phyloP scores from a whole-genome alignment of 441 rosid genomes.

The Bruguiera hainesii region DNA sequence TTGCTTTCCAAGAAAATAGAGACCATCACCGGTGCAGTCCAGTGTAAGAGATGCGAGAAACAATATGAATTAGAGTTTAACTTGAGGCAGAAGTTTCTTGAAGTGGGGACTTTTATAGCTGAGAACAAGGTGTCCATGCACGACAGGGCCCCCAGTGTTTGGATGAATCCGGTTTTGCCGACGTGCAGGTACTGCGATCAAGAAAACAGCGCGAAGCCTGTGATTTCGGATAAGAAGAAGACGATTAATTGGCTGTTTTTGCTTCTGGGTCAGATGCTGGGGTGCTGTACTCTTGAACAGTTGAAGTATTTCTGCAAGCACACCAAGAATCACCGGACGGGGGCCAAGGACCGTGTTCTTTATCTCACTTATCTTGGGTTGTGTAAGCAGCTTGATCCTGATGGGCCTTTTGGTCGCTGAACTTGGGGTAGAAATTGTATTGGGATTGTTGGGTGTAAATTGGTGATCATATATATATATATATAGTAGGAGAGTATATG shows the following conservation, averaged over 20 bases:
- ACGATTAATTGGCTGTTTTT: conserved; percentile 77
- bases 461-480: too few species aligned
- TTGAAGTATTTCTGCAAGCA: conserved; percentile 74
- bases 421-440: neutral
- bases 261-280: conserved; percentile 69
- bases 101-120: conserved; percentile 38
- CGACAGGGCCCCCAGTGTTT: conserved; percentile 51
- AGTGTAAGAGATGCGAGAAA: conserved; percentile 56
- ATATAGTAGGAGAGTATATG: too few species aligned
- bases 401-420: conserved; percentile 35
- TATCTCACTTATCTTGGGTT: conserved; percentile 54
- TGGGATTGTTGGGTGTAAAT: neutral
- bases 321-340: conserved; percentile 61
- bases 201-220: conserved; percentile 42
- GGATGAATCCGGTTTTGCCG: conserved; percentile 49
- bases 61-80: conserved; percentile 37
- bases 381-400: conserved; percentile 59
- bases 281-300: conserved; percentile 68
- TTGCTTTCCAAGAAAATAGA: conserved; percentile 29
- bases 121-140: conserved; percentile 38
- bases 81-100: conserved; percentile 42
- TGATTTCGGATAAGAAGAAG: conserved; percentile 47
- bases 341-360: conserved; percentile 71
- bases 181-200: conserved; percentile 46
- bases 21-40: conserved; percentile 41